Percentiles rank a stretch among this genome's conserved stretches.
phyloP scores from a whole-genome alignment of 148 eudicot species.

The Camellia japonica region DNA sequence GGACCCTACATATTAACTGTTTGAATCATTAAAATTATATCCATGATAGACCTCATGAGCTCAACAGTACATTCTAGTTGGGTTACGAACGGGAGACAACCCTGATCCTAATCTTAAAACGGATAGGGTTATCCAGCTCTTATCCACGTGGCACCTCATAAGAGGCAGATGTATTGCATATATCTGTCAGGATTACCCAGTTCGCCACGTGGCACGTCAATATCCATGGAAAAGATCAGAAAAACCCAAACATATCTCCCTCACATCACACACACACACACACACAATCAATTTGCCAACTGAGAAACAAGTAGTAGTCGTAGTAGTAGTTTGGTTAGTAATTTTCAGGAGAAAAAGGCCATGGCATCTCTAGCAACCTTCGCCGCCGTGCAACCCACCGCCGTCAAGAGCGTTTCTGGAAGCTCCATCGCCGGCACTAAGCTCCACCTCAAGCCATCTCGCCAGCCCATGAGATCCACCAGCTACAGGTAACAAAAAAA shows the following conservation, averaged over 20 bases:
- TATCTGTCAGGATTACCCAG: conserved; percentile 20
- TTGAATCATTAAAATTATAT: no score
- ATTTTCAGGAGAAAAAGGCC: not conserved
- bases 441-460: conserved; percentile 58
- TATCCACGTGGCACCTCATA: conserved; percentile 43
- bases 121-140: conserved; percentile 59
- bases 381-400: conserved; percentile 63
- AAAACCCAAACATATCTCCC: not conserved
- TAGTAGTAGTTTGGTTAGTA: not conserved
- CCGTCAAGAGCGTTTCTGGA: conserved; percentile 79
- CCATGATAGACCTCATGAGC: no score
- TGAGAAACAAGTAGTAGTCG: not conserved
- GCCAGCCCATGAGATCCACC: conserved; percentile 38
- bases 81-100: no score
- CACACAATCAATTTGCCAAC: not conserved
- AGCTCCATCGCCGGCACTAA: conserved; percentile 82
- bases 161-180: conserved; percentile 24
- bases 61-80: no score
- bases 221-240: conserved; percentile 28
- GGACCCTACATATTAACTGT: no score
- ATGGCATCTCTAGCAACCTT: conserved; percentile 88
- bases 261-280: not conserved
- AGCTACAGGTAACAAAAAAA: conserved; percentile 40
- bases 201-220: conserved; percentile 50
- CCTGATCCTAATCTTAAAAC: not conserved